Evolutionary conservation across 371 early-diverging fungal genomes (phyloP), one percentile per base, ranked within the genome.

Genomic region (Mortierella sp.): DNA sequence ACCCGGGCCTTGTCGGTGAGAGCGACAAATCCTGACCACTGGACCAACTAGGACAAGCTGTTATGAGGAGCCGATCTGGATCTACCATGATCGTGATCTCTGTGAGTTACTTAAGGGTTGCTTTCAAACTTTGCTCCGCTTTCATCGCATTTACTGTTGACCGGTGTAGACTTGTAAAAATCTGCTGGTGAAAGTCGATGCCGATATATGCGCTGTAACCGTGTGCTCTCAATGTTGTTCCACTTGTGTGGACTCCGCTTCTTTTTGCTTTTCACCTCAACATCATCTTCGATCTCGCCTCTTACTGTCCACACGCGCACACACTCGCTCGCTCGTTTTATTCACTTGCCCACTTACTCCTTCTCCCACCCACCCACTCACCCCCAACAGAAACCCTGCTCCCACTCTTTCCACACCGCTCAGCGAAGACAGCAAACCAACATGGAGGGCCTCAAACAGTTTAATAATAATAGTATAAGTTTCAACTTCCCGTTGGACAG

Each of bases 1-100:
- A 74, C 76, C 76, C 76, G 76, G 76, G 76, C 76, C 76, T 74
- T 74, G 69, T 74, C 76, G 76, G 76, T 74, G 76, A 74, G 76
- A 74, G 76, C 76, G 76, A 73, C 73, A 73, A 73, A 73, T 73
- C 73, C 73, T 73, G 74, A 68, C 64, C 67, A 63, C 72, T 72
- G 72, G 72, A 72, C 72, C 67, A 72, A 72, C 67, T 67, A 67
- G 73, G 73, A 67, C 10, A 4, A 7, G 34, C 4, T 34, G 34
- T 7, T 34, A 4, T 34, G n/a, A 7, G 34, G 10, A 7, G 34
- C 34, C 34, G 34, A 10, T 34, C 10, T 34, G 7, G 7, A 7
- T 10, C 7, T 10, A 34, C 34, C 10, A 34, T 34, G 34, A 34
- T 7, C 34, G 34, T 7, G 34, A 34, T 34, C 7, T 34, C 7